Conservation (phyloP, 768 basidiomycete species). For the Naganishia antarctica region DNA sequence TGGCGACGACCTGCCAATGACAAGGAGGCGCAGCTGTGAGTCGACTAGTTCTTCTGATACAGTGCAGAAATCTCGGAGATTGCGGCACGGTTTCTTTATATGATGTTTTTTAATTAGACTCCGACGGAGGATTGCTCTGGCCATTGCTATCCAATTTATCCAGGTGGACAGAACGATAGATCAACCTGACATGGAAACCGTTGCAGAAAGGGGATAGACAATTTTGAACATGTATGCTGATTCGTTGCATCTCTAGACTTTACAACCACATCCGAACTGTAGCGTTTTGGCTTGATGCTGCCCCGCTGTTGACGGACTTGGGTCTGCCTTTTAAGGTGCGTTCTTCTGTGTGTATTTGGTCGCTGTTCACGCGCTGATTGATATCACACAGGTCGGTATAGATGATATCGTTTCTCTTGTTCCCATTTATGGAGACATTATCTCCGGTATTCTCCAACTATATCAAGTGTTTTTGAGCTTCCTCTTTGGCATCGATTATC, state of each 20-base stretch:
- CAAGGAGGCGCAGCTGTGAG: slow-evolving; percentile 46
- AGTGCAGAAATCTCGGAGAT: background rate
- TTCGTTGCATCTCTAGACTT: slow-evolving; percentile 32
- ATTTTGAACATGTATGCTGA: slow-evolving; percentile 7
- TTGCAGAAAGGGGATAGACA: background rate
- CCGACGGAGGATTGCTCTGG: slow-evolving; percentile 23
- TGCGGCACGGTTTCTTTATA: slow-evolving; percentile 23
- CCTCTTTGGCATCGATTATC: slow-evolving; percentile 39
- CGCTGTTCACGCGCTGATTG: background rate
- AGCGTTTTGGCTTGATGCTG: slow-evolving; percentile 48
- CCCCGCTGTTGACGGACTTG: slow-evolving; percentile 45
- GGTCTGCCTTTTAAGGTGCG: slow-evolving; percentile 48
- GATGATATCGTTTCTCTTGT: slow-evolving; percentile 48
- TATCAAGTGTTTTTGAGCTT: slow-evolving; percentile 48
- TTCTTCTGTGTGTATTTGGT: background rate
- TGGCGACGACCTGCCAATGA: slow-evolving; percentile 40
- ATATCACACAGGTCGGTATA: slow-evolving; percentile 40
- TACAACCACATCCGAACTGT: slow-evolving; percentile 48
- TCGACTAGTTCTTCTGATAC: slow-evolving; percentile 13
- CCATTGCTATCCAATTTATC: background rate
- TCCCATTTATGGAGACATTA: slow-evolving; percentile 46
- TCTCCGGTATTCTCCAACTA: slow-evolving; percentile 43
- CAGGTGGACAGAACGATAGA: slow-evolving; percentile 15
- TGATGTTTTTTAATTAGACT: slow-evolving; percentile 43
- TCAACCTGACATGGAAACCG: background rate